Conservation (phyloP, 192 early-diverging fungal species). For the Ambispora gerdemannii region DNA sequence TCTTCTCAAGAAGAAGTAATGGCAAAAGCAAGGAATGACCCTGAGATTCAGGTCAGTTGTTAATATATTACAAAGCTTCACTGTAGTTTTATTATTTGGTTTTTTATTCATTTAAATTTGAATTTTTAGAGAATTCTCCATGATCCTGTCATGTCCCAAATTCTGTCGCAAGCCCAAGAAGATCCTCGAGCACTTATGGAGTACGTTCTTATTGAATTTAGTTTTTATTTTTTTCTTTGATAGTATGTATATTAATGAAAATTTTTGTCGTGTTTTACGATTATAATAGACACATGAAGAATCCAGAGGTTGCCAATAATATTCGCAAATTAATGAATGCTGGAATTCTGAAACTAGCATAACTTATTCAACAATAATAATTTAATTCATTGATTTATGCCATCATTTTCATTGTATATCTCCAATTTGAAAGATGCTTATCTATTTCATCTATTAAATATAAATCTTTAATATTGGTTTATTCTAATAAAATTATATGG, state of each 20-base stretch:
- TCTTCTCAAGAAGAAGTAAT: slow-evolving; percentile 72
- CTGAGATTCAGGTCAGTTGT: slow-evolving; percentile 67
- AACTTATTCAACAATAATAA: no score
- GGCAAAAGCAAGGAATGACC: slow-evolving; percentile 85
- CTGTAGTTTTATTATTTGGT: neutral
- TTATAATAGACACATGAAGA: slow-evolving; percentile 77
- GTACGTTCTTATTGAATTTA: slow-evolving; percentile 36
- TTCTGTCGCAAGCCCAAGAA: slow-evolving; percentile 95
- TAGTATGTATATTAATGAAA: slow-evolving; percentile 29
- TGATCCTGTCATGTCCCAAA: slow-evolving; percentile 95
- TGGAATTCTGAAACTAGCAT: slow-evolving; percentile 65
- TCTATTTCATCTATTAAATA: no score
- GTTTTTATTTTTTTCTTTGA: slow-evolving; percentile 16
- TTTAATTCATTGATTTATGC: no score
- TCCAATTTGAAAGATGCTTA: no score
- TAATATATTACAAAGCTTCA: neutral
- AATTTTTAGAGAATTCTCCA: slow-evolving; percentile 61
- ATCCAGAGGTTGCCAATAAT: slow-evolving; percentile 89
- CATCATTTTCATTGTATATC: no score
- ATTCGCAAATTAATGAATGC: slow-evolving; percentile 90
- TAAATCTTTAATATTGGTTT: no score
- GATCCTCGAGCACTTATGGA: slow-evolving; percentile 90
- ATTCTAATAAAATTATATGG: no score
- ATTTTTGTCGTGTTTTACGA: slow-evolving; percentile 20
- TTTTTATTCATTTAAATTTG: neutral